Percentiles rank a stretch among this genome's conserved stretches.
phyloP scores from a whole-genome alignment of 2,329 filamentous ascomycete species.

The Stemphylium beticola region DNA sequence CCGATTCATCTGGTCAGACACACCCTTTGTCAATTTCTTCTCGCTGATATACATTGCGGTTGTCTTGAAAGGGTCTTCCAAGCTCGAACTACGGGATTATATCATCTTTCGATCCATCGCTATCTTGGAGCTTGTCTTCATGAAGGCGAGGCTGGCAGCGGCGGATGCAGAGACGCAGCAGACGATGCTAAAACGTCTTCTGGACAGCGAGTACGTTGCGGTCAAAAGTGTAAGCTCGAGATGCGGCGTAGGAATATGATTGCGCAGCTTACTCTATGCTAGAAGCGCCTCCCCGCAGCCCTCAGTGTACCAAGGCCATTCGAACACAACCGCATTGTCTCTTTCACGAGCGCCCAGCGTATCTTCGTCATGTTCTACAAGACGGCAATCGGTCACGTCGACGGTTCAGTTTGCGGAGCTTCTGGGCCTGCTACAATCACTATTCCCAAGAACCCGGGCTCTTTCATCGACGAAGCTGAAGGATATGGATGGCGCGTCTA shows the following conservation, averaged over 20 bases:
- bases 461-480: no score
- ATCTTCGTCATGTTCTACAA: not conserved
- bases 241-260: not conserved
- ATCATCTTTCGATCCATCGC: not conserved
- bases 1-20: constrained; percentile 7
- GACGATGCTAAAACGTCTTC: not conserved
- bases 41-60: not conserved
- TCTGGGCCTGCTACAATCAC: no score
- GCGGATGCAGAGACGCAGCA: not conserved
- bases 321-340: constrained; percentile 1
- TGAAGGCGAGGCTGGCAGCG: not conserved
- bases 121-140: not conserved
- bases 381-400: no score
- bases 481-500: no score
- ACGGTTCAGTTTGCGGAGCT: no score
- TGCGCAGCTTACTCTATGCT: not conserved
- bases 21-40: constrained; percentile 1
- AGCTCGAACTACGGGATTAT: not conserved
- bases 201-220: not conserved
- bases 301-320: not conserved
- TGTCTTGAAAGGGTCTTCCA: not conserved
- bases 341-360: constrained; percentile 1
- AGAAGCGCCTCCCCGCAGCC: not conserved
- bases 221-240: not conserved
- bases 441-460: no score